These are phyloP conservation scores for Fraxinus nigra DNA, from an alignment of 305 asterid genomes.

Conservation along the genomic window DNA sequence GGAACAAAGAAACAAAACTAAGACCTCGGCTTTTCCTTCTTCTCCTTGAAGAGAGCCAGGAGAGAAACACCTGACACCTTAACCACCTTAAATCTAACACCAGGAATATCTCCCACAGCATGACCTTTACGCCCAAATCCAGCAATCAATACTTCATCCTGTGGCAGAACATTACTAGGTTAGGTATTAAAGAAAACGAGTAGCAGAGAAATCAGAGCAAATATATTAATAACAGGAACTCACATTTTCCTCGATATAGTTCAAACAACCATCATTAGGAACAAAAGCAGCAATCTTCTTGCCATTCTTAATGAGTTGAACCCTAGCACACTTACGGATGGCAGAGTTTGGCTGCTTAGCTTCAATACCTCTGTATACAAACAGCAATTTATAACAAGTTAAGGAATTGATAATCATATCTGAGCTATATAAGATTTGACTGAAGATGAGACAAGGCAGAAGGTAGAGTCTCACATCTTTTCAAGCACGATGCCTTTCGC, in stretches of 20 bases:
- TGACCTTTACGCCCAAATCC: conserved; percentile 82
- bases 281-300: conserved; percentile 66
- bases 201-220: not conserved
- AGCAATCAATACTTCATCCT: conserved; percentile 79
- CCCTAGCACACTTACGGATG: conserved; percentile 65
- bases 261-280: conserved; percentile 64
- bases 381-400: not conserved
- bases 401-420: no score
- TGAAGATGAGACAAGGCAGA: not conserved
- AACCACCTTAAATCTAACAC: conserved; percentile 73
- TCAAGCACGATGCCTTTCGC: conserved; percentile 79
- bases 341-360: conserved; percentile 75
- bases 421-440: not conserved
- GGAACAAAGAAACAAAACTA: conserved; percentile 16
- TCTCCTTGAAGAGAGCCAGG: conserved; percentile 64
- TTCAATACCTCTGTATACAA: conserved; percentile 51
- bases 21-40: conserved; percentile 68
- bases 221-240: conserved; percentile 8
- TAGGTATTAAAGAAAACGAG: no score
- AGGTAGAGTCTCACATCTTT: conserved; percentile 46
- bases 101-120: conserved; percentile 76
- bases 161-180: conserved; percentile 7
- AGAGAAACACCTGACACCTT: conserved; percentile 74
- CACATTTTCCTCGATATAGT: conserved; percentile 62
- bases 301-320: conserved; percentile 59